Evolutionary conservation across 805 yeast species (phyloP).

Genomic region (Wickerhamiella kurtzmanii): DNA sequence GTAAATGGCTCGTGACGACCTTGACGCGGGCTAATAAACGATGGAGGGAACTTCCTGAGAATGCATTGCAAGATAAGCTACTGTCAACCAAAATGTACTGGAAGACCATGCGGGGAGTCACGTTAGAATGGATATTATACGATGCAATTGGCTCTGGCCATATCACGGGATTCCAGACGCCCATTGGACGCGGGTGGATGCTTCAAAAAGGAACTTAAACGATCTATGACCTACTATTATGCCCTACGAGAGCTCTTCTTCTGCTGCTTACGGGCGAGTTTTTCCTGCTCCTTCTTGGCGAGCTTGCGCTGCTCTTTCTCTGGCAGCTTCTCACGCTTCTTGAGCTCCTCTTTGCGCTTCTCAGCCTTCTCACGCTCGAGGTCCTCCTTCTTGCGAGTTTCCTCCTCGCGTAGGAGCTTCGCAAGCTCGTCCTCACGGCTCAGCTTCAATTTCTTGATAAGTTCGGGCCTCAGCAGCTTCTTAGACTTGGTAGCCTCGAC

Average conservation of each 20-base stretch:
- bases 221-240: not conserved
- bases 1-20: slow-evolving; percentile 26
- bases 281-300: slow-evolving; percentile 67
- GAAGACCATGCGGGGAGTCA: slow-evolving; percentile 38
- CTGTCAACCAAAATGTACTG: slow-evolving; percentile 24
- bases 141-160: slow-evolving; percentile 44
- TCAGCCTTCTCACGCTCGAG: slow-evolving; percentile 52
- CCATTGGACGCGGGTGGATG: slow-evolving; percentile 49
- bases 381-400: slow-evolving; percentile 52
- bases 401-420: slow-evolving; percentile 58
- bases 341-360: slow-evolving; percentile 40
- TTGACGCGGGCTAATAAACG: slow-evolving; percentile 20
- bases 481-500: slow-evolving; percentile 29
- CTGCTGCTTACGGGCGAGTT: slow-evolving; percentile 56
- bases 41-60: slow-evolving; percentile 29
- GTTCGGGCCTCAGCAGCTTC: slow-evolving; percentile 52
- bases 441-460: slow-evolving; percentile 59
- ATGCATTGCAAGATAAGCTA: slow-evolving; percentile 22
- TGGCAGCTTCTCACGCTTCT: slow-evolving; percentile 49
- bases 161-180: slow-evolving; percentile 43
- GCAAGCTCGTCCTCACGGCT: slow-evolving; percentile 62
- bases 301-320: slow-evolving; percentile 69
- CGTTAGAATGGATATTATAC: slow-evolving; percentile 39
- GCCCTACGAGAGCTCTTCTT: slow-evolving; percentile 12
- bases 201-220: slow-evolving; percentile 2